Evolutionary conservation across 371 early-diverging fungal species (phyloP), one percentile per base, ranked within the genome.

Genomic region (Neoconidiobolus thromboides): DNA sequence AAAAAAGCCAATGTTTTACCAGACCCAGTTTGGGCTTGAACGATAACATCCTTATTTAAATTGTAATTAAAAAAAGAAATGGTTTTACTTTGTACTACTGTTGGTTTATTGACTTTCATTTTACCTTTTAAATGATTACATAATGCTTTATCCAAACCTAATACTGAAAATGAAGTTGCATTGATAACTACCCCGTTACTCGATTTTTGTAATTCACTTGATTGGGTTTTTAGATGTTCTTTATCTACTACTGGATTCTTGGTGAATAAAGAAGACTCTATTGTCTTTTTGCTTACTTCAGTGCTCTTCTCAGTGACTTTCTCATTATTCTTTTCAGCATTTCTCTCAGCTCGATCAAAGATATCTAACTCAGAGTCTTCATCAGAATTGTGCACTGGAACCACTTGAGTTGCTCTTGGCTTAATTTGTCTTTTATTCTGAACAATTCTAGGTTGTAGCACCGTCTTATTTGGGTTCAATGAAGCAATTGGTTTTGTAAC

Each of bases 1-100:
- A 98, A 73, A 68, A 92, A 99, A 1, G 98, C 82, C 39, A 97
- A 73, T 0, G 99, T 99, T 69, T 99, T 99, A 43, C 99, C 99
- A 5, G 94, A 92, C 43, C 99, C 99, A 3, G 98, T 98, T 62
- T 90, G 85, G 0, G 98, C 90, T 66, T 95, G 91, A 41, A 96
- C 82, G 39, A 96, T 81, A 9, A 87, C 79, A 73, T 96, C 96
- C 0, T 73, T 67, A 61, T 82, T 80, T 43, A 72, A 62, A 63
- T 61, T 63, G 48, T 61, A 67, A 62, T 68, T 61, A 7, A 62
- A 26, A 9, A 60, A 12, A 42, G 62, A 52, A 46, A 55, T 61
- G 6, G 64, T 62, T 14, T 57, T 61, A 6, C 52, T 62, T 39
- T 67, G 68, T 12, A 61, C 63, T 39, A 61, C 58, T 36, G 69